Evolutionary conservation across 306 rosid genomes (phyloP).

Genomic region (Gleditsia sinensis): DNA sequence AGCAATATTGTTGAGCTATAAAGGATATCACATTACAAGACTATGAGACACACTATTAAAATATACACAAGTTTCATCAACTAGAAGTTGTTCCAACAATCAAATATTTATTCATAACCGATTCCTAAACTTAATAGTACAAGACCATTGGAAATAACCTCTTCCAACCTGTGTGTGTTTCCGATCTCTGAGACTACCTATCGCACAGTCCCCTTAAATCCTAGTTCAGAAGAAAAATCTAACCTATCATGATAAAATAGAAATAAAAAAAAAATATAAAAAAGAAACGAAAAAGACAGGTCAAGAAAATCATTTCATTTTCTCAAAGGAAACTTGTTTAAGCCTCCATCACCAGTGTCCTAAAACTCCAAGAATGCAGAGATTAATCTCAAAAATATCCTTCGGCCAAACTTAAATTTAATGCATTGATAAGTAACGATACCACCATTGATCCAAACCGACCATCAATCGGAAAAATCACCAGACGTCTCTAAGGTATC

Average conservation of each 20-base stretch:
- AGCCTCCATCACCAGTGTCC: conserved; percentile 46
- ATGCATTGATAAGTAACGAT: conserved; percentile 32
- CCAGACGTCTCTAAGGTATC: conserved; percentile 95
- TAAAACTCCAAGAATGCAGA: conserved; percentile 41
- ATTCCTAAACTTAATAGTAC: not conserved
- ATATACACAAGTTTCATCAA: conserved; percentile 13
- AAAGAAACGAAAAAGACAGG: not conserved
- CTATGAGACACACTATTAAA: not conserved
- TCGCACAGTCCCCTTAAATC: conserved; percentile 25
- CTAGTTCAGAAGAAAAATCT: conserved; percentile 9
- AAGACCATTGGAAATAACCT: conserved; percentile 28
- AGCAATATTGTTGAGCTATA: not conserved
- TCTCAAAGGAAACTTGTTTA: conserved; percentile 43
- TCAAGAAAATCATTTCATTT: conserved; percentile 37
- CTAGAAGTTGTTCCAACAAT: conserved; percentile 4
- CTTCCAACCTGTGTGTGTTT: not conserved
- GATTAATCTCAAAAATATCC: conserved; percentile 36
- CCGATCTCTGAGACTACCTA: conserved; percentile 33
- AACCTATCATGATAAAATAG: not conserved
- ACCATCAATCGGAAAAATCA: conserved; percentile 41
- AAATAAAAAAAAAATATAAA: not conserved
- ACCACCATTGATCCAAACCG: conserved; percentile 29
- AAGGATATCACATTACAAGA: not conserved
- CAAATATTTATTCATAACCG: not conserved
- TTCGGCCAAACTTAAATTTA: conserved; percentile 36